Conservation (phyloP, 768 basidiomycete genomes). For the Harrya chromipes region DNA sequence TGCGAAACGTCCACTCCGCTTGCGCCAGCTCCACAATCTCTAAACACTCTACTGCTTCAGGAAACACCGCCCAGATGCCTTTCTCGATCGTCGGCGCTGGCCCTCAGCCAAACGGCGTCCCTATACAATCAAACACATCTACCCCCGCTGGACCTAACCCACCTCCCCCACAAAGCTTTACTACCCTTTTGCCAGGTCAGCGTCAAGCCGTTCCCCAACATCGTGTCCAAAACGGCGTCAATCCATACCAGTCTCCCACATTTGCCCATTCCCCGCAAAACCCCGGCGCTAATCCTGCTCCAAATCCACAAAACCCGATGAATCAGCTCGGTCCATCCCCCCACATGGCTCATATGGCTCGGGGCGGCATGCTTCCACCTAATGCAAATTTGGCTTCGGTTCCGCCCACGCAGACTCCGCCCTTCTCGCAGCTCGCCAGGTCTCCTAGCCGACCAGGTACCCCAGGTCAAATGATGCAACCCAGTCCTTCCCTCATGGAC, state of each 20-base stretch:
- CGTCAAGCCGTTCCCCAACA: slow-evolving; percentile 35
- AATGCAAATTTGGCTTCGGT: slow-evolving; percentile 38
- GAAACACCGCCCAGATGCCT: slow-evolving; percentile 25
- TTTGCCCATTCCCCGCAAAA: slow-evolving; percentile 62
- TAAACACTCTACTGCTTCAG: slow-evolving; percentile 17
- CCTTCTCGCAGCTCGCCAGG: slow-evolving; percentile 45
- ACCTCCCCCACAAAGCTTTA: slow-evolving; percentile 33
- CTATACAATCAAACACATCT: slow-evolving; percentile 28
- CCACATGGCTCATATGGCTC: slow-evolving; percentile 44
- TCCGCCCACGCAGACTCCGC: slow-evolving; percentile 38
- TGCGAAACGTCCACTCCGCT: slow-evolving; percentile 16
- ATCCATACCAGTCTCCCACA: slow-evolving; percentile 61
- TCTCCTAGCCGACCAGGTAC: slow-evolving; percentile 62
- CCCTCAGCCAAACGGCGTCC: slow-evolving; percentile 45
- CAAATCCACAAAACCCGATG: slow-evolving; percentile 39
- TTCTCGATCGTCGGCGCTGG: slow-evolving; percentile 32
- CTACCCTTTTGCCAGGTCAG: slow-evolving; percentile 34
- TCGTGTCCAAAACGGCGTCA: slow-evolving; percentile 43
- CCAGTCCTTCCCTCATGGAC: slow-evolving; percentile 54
- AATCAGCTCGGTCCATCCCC: slow-evolving; percentile 52
- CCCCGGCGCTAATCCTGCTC: slow-evolving; percentile 30
- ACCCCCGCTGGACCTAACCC: slow-evolving; percentile 26
- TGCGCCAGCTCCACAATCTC: neutral
- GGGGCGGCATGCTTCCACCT: slow-evolving; percentile 48
- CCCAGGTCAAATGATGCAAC: slow-evolving; percentile 48